Evolutionary conservation across 345 rosid species (phyloP).

Genomic region (Geranium rotundifolium): DNA sequence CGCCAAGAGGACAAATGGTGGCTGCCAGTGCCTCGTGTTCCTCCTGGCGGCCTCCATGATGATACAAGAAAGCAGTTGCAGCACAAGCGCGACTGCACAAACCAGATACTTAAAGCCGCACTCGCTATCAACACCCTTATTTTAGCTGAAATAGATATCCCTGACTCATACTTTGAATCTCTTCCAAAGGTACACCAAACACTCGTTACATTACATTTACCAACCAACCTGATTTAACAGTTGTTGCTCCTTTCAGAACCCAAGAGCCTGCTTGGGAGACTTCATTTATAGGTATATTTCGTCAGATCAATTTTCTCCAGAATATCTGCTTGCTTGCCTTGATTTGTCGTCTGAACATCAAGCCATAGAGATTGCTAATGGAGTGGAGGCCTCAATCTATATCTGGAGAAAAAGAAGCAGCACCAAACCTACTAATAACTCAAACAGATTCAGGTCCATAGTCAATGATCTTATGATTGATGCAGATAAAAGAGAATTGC

Average conservation of each 20-base stretch:
- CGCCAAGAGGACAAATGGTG: slow-evolving; percentile 99
- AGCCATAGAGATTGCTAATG: slow-evolving; percentile 85
- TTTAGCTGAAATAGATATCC: slow-evolving; percentile 79
- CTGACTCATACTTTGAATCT: slow-evolving; percentile 69
- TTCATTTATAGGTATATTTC: slow-evolving; percentile 67
- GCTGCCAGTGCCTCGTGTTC: slow-evolving; percentile 90
- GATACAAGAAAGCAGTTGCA: slow-evolving; percentile 69
- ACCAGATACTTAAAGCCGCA: slow-evolving; percentile 92
- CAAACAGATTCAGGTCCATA: slow-evolving; percentile 42
- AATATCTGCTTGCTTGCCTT: slow-evolving; percentile 82
- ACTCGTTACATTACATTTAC: neutral
- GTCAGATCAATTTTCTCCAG: slow-evolving; percentile 80
- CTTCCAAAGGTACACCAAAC: slow-evolving; percentile 65
- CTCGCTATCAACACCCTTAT: slow-evolving; percentile 89
- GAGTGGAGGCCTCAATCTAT: slow-evolving; percentile 74
- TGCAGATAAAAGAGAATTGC: slow-evolving; percentile 71
- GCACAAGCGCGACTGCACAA: slow-evolving; percentile 86
- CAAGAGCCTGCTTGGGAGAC: slow-evolving; percentile 78
- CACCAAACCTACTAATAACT: slow-evolving; percentile 33
- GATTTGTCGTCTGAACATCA: slow-evolving; percentile 91
- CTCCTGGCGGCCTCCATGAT: slow-evolving; percentile 69
- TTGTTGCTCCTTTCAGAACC: slow-evolving; percentile 47
- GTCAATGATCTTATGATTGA: slow-evolving; percentile 85
- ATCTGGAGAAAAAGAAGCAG: slow-evolving; percentile 53
- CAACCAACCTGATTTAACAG: neutral